Percentiles rank a stretch among this genome's conserved stretches.
Conservation (phyloP, 2,329 filamentous ascomycete species). For the Corynespora cassiicola region DNA sequence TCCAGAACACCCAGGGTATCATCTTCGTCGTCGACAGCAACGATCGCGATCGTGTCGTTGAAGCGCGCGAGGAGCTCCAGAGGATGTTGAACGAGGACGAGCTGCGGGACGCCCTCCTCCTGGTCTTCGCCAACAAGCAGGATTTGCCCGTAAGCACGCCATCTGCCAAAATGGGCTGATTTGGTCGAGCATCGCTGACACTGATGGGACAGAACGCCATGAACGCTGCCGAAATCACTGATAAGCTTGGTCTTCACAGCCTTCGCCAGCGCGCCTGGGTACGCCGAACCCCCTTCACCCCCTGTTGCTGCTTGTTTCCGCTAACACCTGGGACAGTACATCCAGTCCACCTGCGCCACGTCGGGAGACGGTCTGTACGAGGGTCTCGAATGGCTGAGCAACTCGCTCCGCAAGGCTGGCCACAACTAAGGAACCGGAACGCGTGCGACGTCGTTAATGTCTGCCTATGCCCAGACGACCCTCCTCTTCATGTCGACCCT, state of each 20-base stretch:
- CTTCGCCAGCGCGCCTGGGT: constrained; percentile 99
- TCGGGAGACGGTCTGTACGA: constrained; percentile 99
- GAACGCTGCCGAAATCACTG: constrained; percentile 99
- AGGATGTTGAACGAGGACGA: constrained; percentile 99
- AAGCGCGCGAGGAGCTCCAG: constrained; percentile 95
- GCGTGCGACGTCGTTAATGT: constrained; percentile 27
- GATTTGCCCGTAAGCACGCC: constrained; percentile 78
- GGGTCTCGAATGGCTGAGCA: constrained; percentile 76
- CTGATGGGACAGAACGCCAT: constrained; percentile 81
- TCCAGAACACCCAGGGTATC: constrained; percentile 94
- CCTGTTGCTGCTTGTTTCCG: constrained; percentile 1
- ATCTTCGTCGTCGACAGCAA: constrained; percentile 99
- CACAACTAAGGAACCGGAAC: constrained; percentile 57
- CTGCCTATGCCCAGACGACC: constrained; percentile 26
- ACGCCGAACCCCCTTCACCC: constrained; percentile 58
- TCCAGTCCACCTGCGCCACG: constrained; percentile 99
- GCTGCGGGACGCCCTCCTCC: constrained; percentile 92
- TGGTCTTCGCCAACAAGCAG: constrained; percentile 99
- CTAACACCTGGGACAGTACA: constrained; percentile 68
- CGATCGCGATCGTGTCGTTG: constrained; percentile 96
- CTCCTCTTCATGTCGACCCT: constrained; percentile 22
- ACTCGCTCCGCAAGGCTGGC: constrained; percentile 61
- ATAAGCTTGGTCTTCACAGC: constrained; percentile 99
- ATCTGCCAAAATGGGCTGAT: background rate
- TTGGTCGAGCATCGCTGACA: constrained; percentile 10